Conservation (phyloP, 1,284 basidiomycete species). For the Rhizoctonia solani region DNA sequence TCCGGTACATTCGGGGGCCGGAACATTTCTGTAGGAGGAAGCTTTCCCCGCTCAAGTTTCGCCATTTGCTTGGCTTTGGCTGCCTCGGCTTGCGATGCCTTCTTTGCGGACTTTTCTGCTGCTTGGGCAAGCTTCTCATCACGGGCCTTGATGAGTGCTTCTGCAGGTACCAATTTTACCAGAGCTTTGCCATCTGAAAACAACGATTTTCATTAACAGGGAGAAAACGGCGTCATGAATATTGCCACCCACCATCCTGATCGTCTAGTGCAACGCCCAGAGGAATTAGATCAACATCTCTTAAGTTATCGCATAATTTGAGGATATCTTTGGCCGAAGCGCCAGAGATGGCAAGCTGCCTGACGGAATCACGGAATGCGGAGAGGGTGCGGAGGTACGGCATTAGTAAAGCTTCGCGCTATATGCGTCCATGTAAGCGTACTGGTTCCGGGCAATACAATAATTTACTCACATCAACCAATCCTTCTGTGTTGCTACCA, state of each 20-base stretch:
- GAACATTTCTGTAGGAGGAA: conserved; percentile 80
- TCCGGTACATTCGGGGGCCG: conserved; percentile 75
- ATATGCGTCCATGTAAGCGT: conserved; percentile 26
- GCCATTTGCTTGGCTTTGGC: conserved; percentile 74
- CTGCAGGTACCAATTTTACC: conserved; percentile 88
- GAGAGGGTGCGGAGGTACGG: conserved; percentile 88
- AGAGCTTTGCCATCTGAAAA: conserved; percentile 87
- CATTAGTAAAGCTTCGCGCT: conserved; percentile 86
- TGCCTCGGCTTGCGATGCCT: conserved; percentile 72
- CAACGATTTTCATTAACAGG: conserved; percentile 10
- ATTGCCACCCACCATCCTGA: conserved; percentile 71
- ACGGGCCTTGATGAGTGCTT: conserved; percentile 78
- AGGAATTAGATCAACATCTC: conserved; percentile 89
- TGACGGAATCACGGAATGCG: conserved; percentile 88
- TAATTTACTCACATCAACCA: conserved; percentile 59
- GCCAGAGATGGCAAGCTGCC: conserved; percentile 78
- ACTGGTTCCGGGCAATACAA: conserved; percentile 36
- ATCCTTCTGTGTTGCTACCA: conserved; percentile 45
- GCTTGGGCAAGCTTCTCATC: conserved; percentile 85
- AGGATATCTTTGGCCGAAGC: conserved; percentile 76
- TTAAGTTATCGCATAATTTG: conserved; percentile 82
- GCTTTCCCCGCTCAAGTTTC: conserved; percentile 82
- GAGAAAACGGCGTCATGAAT: neutral
- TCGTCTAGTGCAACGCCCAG: conserved; percentile 96
- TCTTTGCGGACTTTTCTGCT: conserved; percentile 81